Conservation (phyloP, 2,329 filamentous ascomycete genomes). For the Pseudogymnoascus sp. region DNA sequence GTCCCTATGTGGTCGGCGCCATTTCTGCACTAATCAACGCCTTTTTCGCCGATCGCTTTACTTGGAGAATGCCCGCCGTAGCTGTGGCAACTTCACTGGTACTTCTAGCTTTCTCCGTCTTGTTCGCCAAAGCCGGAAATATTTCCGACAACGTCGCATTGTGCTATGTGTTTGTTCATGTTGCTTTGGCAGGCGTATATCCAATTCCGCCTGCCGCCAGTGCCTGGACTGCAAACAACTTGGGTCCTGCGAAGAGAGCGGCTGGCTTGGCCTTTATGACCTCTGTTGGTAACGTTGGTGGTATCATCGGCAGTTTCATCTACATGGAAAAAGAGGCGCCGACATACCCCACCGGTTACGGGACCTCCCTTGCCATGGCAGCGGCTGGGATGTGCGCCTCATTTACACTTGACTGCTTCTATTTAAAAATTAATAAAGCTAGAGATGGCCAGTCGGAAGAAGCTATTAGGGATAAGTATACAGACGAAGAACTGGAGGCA, state of each 20-base stretch:
- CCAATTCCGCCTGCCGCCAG: constrained; percentile 34
- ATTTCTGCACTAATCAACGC: constrained; percentile 42
- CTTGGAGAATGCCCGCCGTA: constrained; percentile 43
- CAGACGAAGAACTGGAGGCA: constrained; percentile 22
- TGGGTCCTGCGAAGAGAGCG: constrained; percentile 24
- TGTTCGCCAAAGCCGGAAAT: constrained; percentile 13
- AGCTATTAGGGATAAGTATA: constrained; percentile 28
- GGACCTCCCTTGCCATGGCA: constrained; percentile 27
- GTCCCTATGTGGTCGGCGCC: constrained; percentile 53
- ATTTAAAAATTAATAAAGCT: constrained; percentile 24
- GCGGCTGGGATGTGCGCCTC: constrained; percentile 8
- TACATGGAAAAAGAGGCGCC: constrained; percentile 31
- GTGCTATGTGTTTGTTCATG: constrained; percentile 35
- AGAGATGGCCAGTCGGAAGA: constrained; percentile 52
- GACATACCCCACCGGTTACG: constrained; percentile 31
- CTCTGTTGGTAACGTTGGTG: constrained; percentile 26
- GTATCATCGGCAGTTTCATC: constrained; percentile 32
- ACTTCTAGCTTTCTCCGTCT: constrained; percentile 23
- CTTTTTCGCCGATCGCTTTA: constrained; percentile 45
- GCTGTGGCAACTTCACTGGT: constrained; percentile 35
- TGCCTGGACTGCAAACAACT: constrained; percentile 42
- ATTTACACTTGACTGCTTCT: constrained; percentile 12
- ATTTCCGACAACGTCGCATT: constrained; percentile 17
- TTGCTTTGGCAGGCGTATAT: constrained; percentile 34
- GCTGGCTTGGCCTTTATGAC: constrained; percentile 26